Conservation (phyloP, 2,329 filamentous ascomycete species). For the Didymella pomorum region DNA sequence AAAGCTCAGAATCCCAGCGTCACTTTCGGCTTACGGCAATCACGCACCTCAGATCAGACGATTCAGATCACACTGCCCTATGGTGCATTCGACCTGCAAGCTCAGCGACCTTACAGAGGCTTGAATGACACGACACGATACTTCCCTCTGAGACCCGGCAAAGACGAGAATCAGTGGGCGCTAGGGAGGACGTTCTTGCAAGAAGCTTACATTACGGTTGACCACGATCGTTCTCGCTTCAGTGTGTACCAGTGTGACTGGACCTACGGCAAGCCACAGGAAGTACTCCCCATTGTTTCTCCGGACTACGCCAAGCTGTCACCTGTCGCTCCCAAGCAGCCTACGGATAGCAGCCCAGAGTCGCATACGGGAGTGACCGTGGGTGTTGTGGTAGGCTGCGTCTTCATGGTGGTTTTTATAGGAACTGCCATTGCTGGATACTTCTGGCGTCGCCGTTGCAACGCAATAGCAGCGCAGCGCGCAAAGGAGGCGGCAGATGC, state of each 20-base stretch:
- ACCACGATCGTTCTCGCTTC: constrained; percentile 59
- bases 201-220: constrained; percentile 65
- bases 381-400: constrained; percentile 54
- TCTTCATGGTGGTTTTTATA: constrained; percentile 46
- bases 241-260: constrained; percentile 54
- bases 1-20: constrained; percentile 52
- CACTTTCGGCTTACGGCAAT: constrained; percentile 55
- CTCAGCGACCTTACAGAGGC: constrained; percentile 59
- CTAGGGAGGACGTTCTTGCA: constrained; percentile 75
- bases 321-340: constrained; percentile 1
- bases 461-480: constrained; percentile 36
- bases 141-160: constrained; percentile 69
- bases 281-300: constrained; percentile 47
- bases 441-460: constrained; percentile 44
- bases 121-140: constrained; percentile 69
- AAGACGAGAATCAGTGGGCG: constrained; percentile 64
- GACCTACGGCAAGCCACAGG: constrained; percentile 34
- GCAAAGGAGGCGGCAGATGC: constrained; percentile 33
- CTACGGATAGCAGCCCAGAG: not conserved
- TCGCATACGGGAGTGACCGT: constrained; percentile 51
- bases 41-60: constrained; percentile 43
- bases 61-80: constrained; percentile 60
- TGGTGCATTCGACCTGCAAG: constrained; percentile 58
- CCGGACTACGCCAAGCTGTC: constrained; percentile 32
- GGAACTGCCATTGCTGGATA: constrained; percentile 44